These are phyloP conservation scores for Oidium heveae DNA, from an alignment of 2,329 filamentous ascomycete species.

Conservation along the genomic window DNA sequence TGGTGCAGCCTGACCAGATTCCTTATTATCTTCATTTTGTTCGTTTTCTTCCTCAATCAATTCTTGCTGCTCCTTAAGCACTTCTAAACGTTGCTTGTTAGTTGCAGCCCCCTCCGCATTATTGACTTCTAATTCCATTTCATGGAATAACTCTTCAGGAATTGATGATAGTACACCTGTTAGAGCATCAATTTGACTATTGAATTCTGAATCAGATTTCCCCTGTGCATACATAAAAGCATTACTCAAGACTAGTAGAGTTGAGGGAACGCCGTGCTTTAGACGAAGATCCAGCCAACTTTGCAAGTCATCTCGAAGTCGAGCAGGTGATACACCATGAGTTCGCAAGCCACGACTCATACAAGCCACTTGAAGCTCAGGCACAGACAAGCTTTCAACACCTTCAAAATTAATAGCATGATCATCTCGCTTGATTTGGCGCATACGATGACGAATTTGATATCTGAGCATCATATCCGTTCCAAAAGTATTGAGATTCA, in stretches of 20 bases:
- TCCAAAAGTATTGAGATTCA: constrained; percentile 91
- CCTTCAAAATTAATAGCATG: constrained; percentile 83
- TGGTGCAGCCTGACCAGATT: constrained; percentile 45
- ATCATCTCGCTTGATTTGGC: constrained; percentile 97
- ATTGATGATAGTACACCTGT: constrained; percentile 83
- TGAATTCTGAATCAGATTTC: constrained; percentile 50
- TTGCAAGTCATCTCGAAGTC: constrained; percentile 69
- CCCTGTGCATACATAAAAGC: constrained; percentile 87
- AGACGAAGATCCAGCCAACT: constrained; percentile 88
- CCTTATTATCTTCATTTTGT: constrained; percentile 62
- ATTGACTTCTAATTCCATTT: constrained; percentile 96
- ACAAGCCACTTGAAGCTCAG: constrained; percentile 77
- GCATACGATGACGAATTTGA: constrained; percentile 90
- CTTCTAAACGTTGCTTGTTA: constrained; percentile 96
- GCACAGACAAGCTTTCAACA: constrained; percentile 75
- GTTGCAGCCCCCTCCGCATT: constrained; percentile 90
- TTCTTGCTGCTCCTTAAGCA: constrained; percentile 94
- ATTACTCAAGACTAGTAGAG: constrained; percentile 82
- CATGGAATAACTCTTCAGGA: constrained; percentile 95
- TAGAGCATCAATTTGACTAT: constrained; percentile 76
- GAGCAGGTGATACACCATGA: constrained; percentile 68
- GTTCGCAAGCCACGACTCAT: constrained; percentile 81
- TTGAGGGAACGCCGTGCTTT: constrained; percentile 86
- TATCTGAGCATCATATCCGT: constrained; percentile 97
- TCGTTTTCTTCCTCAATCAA: constrained; percentile 92